These are phyloP conservation scores for Boletus rubroflammeus DNA, from an alignment of 768 basidiomycete genomes.

Conservation along the genomic window DNA sequence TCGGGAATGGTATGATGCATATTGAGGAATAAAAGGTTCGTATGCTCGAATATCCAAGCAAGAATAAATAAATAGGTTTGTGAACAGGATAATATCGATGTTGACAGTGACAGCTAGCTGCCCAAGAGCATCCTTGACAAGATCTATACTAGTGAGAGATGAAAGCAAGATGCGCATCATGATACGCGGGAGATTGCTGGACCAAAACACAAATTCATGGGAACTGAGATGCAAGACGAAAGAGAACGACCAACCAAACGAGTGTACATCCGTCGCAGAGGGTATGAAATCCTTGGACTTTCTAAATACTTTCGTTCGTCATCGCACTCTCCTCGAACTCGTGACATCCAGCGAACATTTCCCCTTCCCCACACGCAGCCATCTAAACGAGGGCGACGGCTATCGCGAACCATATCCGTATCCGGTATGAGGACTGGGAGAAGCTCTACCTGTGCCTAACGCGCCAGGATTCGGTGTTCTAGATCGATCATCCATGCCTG, in stretches of 20 bases:
- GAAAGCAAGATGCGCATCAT: conserved; percentile 18
- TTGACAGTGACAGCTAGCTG: conserved; percentile 17
- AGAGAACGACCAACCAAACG: conserved; percentile 24
- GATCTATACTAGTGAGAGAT: conserved; percentile 20
- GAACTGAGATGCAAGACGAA: conserved; percentile 1
- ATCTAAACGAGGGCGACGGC: neutral
- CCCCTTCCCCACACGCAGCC: neutral
- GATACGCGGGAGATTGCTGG: conserved; percentile 11
- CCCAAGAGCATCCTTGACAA: conserved; percentile 17
- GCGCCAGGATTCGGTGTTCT: conserved; percentile 29
- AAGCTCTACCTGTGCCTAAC: conserved; percentile 32
- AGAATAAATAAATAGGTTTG: neutral
- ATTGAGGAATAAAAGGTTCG: conserved; percentile 24
- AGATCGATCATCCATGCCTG: conserved; percentile 25
- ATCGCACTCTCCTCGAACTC: conserved; percentile 7
- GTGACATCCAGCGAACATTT: conserved; percentile 8
- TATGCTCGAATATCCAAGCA: conserved; percentile 22
- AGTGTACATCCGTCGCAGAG: conserved; percentile 21
- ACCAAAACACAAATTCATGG: conserved; percentile 11
- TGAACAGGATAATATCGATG: conserved; percentile 10
- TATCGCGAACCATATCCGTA: conserved; percentile 40
- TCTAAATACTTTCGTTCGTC: conserved; percentile 14
- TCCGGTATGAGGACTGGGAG: conserved; percentile 46
- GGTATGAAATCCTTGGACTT: conserved; percentile 13
- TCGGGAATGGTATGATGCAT: conserved; percentile 25